Evolutionary conservation across 192 early-diverging fungal genomes (phyloP).

Genomic region (Coemansia nantahalensis): DNA sequence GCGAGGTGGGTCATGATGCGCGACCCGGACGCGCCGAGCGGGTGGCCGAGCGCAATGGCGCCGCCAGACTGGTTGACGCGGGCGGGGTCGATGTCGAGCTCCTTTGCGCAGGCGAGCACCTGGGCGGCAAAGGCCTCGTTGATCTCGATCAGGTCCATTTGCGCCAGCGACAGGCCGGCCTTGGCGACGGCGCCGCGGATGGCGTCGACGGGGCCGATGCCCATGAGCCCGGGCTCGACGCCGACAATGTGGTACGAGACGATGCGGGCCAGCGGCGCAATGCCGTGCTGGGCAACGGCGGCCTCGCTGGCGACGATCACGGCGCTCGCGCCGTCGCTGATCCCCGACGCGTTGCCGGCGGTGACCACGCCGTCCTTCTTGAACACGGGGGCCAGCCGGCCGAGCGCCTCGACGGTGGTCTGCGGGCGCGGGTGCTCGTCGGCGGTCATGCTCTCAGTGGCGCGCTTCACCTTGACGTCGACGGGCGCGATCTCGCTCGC

Average conservation of each 20-base stretch:
- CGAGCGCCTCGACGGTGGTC: conserved; percentile 74
- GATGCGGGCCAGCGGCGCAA: conserved; percentile 84
- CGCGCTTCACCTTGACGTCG: conserved; percentile 74
- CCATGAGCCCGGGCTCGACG: conserved; percentile 93
- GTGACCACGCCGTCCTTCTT: conserved; percentile 87
- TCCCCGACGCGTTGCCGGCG: conserved; percentile 94
- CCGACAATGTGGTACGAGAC: conserved; percentile 83
- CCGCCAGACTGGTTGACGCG: conserved; percentile 90
- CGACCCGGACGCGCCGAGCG: conserved; percentile 93
- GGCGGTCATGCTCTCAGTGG: conserved; percentile 59
- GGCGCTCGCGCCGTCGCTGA: conserved; percentile 90
- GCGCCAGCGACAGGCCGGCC: conserved; percentile 70
- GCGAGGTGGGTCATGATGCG: conserved; percentile 87
- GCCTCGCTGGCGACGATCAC: conserved; percentile 83
- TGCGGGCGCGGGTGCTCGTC: conserved; percentile 94
- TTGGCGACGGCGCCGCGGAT: conserved; percentile 80
- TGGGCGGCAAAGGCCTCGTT: conserved; percentile 99
- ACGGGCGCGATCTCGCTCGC: conserved; percentile 80
- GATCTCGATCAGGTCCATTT: conserved; percentile 93
- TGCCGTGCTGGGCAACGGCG: conserved; percentile 72
- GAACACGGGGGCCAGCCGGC: conserved; percentile 83
- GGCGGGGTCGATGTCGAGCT: conserved; percentile 73
- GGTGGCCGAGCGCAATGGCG: conserved; percentile 92
- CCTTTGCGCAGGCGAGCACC: conserved; percentile 85
- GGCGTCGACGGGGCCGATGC: conserved; percentile 93